Conservation (phyloP, 1,284 basidiomycete species). For the Rhodotorula sp. region DNA sequence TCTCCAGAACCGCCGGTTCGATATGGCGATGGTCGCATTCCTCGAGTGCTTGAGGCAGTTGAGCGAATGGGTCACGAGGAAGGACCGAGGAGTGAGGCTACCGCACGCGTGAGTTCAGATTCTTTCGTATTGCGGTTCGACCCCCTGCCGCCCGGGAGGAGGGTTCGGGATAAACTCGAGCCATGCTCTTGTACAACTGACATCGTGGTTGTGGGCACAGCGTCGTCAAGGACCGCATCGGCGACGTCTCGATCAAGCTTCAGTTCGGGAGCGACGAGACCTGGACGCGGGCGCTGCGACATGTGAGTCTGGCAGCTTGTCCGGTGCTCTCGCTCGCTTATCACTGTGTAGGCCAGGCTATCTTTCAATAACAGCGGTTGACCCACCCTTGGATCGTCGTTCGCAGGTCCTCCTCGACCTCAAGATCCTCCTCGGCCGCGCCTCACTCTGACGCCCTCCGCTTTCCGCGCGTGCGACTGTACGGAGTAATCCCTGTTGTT, state of each 20-base stretch:
- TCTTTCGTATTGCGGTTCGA: neutral
- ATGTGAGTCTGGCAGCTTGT: conserved; percentile 58
- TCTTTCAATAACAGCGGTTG: conserved; percentile 6
- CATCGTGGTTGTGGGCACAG: too few relatives aligned
- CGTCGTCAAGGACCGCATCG: conserved; percentile 90
- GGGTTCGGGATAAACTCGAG: too few relatives aligned
- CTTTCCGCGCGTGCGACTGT: neutral
- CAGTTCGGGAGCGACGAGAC: conserved; percentile 86
- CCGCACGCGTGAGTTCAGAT: conserved; percentile 67
- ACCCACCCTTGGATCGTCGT: conserved; percentile 2
- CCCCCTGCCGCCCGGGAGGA: neutral
- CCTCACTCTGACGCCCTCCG: conserved; percentile 17
- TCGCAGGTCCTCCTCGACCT: conserved; percentile 37
- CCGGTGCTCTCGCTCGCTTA: conserved; percentile 18
- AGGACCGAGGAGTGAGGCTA: conserved; percentile 66
- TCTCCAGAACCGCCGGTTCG: conserved; percentile 91
- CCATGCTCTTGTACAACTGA: too few relatives aligned
- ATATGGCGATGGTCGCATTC: conserved; percentile 92
- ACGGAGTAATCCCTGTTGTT: neutral
- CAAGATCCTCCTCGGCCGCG: conserved; percentile 37
- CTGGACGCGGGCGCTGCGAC: conserved; percentile 90
- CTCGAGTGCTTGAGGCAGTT: conserved; percentile 90
- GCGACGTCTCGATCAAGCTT: conserved; percentile 87
- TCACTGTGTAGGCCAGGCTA: conserved; percentile 43
- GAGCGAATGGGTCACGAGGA: conserved; percentile 70